phyloP scores from a whole-genome alignment of 257 asterid species.

The Voacanga thouarsii region DNA sequence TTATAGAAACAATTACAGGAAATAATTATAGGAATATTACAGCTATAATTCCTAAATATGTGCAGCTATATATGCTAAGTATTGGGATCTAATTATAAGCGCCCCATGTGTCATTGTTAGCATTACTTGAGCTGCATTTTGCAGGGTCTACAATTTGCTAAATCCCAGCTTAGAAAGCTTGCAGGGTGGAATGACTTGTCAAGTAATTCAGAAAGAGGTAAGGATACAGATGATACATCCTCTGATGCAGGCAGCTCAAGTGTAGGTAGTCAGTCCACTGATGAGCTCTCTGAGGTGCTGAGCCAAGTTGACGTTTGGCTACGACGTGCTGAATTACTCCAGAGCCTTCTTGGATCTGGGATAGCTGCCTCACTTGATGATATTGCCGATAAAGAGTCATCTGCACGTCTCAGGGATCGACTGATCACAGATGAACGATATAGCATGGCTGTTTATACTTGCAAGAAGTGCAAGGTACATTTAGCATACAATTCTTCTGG shows the following conservation, averaged over 20 bases:
- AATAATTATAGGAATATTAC: too few species aligned
- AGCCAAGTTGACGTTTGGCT: constrained; percentile 85
- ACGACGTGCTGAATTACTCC: constrained; percentile 90
- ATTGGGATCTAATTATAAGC: constrained; percentile 20
- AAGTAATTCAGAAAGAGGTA: constrained; percentile 69
- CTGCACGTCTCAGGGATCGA: constrained; percentile 86
- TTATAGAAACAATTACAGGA: too few species aligned
- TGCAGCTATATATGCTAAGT: too few species aligned
- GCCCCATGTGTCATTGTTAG: constrained; percentile 7
- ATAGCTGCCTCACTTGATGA: constrained; percentile 96
- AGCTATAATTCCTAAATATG: too few species aligned
- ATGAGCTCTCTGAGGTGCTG: constrained; percentile 78
- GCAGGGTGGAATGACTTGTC: constrained; percentile 70
- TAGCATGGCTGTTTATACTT: constrained; percentile 97
- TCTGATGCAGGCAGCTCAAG: constrained; percentile 96
- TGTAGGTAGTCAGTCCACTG: constrained; percentile 82
- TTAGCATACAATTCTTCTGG: background rate
- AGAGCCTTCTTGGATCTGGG: constrained; percentile 96
- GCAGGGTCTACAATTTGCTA: constrained; percentile 82
- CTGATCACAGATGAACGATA: constrained; percentile 82
- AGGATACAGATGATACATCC: constrained; percentile 83
- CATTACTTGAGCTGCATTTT: constrained; percentile 27
- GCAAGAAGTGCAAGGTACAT: constrained; percentile 97
- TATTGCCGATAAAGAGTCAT: constrained; percentile 86
- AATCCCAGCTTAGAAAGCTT: constrained; percentile 81